Base-by-base conservation (phyloP, 305 asterid species). In the Striga hermonthica region DNA sequence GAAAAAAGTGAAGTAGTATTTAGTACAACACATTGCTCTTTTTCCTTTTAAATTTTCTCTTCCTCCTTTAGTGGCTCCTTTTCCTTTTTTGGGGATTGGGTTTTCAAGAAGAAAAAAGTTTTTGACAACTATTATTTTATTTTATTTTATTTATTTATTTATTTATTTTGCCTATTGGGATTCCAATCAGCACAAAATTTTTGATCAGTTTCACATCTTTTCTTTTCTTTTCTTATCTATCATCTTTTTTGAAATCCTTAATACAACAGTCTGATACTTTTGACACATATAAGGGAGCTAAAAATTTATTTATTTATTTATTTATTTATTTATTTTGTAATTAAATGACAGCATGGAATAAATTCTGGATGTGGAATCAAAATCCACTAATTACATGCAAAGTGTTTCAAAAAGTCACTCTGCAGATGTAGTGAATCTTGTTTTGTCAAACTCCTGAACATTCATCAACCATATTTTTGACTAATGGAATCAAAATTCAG, bases 131-230 rank as follows among this genome's bases (percentile, higher is more conserved):
- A 68, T 68, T 71, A 76, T 57, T n/a, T n/a, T n/a, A n/a, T n/a
- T n/a, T n/a, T n/a, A n/a, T n/a, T n/a, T n/a, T n/a, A n/a, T n/a
- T n/a, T n/a, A n/a, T n/a, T n/a, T n/a, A n/a, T n/a, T n/a, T n/a
- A n/a, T n/a, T n/a, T n/a, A n/a, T n/a, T n/a, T n/a, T n/a, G n/a
- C 4, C 4, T 75, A 71, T 79, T 52, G 84, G 84, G 84, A 79
- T 79, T 75, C 69, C 72, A 60, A 72, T 59, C 61, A 40, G 5
- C 31, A 48, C 31, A 22, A 22, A 22, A 63, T 34, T 53, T 57
- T 62, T 71, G 36, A 43, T 63, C 55, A 48, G 50, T 65, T 56
- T 56, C 58, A 45, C 64, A 50, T 72, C 69, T 45, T 65, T 62
- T 55, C 67, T n/a, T 22, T 0, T 66, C 41, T 15, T 7, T 5